Conservation (phyloP, 352 stramenopile species). For the Thalassiosira hispida region DNA sequence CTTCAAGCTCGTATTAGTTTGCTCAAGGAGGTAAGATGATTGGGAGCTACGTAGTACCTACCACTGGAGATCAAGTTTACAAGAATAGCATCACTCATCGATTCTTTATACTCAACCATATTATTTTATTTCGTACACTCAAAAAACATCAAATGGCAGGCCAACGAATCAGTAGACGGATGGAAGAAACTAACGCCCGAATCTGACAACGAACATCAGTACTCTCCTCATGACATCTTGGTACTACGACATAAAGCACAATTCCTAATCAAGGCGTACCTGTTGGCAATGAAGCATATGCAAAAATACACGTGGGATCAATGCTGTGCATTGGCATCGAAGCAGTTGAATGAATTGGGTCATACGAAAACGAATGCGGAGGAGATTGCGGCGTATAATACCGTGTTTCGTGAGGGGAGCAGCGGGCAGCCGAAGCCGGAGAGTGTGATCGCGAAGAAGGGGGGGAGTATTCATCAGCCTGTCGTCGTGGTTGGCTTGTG, state of each 20-base stretch:
- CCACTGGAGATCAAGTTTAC: too few relatives aligned
- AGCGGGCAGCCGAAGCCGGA: too few relatives aligned
- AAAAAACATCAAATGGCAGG: too few relatives aligned
- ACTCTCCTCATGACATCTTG: conserved; percentile 11
- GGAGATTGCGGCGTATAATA: background rate
- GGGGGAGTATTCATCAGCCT: too few relatives aligned
- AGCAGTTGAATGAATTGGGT: conserved; percentile 2
- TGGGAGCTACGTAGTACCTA: too few relatives aligned
- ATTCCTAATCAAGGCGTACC: conserved; percentile 18
- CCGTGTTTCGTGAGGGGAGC: background rate
- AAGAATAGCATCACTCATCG: too few relatives aligned
- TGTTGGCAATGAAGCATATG: conserved; percentile 14
- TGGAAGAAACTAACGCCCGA: conserved; percentile 14
- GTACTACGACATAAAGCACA: conserved; percentile 14
- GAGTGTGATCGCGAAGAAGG: too few relatives aligned
- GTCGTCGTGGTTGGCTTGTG: too few relatives aligned
- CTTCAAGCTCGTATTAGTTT: conserved; percentile 27
- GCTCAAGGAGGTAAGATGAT: too few relatives aligned
- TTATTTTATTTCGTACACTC: too few relatives aligned
- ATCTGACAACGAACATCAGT: conserved; percentile 10
- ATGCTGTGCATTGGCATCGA: background rate
- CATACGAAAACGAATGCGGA: background rate
- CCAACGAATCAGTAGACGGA: conserved; percentile 16
- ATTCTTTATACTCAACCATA: too few relatives aligned
- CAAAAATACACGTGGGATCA: background rate